Evolutionary conservation across 2,329 filamentous ascomycete genomes (phyloP).

Genomic region (Didymella glomerata): DNA sequence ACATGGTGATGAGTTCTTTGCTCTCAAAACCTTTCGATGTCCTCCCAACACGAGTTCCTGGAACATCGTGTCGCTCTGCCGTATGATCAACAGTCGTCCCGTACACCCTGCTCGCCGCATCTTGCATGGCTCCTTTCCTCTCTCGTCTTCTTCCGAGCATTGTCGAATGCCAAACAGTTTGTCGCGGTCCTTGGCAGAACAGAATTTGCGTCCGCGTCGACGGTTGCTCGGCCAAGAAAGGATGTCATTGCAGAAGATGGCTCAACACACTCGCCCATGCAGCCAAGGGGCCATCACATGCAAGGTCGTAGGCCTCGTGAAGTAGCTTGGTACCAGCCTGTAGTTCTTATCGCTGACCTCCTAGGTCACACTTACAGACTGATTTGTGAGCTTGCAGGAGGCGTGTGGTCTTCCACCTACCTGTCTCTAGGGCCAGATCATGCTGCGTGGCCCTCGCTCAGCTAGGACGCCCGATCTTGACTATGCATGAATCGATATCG

Average conservation of each 20-base stretch:
- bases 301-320: neutral
- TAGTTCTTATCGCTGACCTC: neutral
- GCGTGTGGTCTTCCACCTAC: neutral
- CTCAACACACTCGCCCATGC: neutral
- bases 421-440: neutral
- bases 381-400: neutral
- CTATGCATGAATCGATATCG: neutral
- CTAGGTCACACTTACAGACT: neutral
- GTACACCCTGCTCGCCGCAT: neutral
- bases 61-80: constrained; percentile 5
- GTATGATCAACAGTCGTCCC: neutral
- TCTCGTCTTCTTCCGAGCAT: neutral
- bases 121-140: neutral
- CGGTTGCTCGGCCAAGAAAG: neutral
- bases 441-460: neutral
- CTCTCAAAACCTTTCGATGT: neutral
- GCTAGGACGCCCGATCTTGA: neutral
- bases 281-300: neutral
- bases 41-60: neutral
- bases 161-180: neutral
- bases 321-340: neutral
- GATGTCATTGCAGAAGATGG: neutral
- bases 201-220: neutral
- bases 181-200: neutral
- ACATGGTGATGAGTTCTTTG: neutral